These are phyloP conservation scores for Cladosporium sp. DNA, from an alignment of 2,329 filamentous ascomycete species.

Conservation along the genomic window DNA sequence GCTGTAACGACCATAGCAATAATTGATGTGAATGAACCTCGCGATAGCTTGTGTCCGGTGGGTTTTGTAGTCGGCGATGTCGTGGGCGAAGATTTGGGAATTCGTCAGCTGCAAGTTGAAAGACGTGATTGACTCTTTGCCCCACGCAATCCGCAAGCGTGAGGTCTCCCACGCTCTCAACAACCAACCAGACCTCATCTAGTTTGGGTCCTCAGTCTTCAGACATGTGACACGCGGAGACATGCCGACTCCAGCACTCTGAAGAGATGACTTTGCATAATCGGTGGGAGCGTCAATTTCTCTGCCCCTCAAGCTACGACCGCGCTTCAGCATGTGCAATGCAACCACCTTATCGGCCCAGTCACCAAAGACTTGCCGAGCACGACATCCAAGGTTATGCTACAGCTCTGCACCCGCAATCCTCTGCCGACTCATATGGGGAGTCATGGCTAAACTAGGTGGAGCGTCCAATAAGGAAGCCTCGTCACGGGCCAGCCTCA, in stretches of 20 bases:
- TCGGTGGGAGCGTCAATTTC: not conserved
- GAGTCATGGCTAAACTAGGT: not conserved
- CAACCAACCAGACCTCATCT: not conserved
- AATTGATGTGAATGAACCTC: not conserved
- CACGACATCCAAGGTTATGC: conserved; percentile 9
- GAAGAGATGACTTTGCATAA: not conserved
- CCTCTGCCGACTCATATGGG: conserved; percentile 4
- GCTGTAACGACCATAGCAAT: not conserved
- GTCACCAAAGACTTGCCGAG: not conserved
- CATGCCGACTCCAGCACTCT: not conserved
- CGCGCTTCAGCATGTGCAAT: not conserved
- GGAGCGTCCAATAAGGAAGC: not conserved
- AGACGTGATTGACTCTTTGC: conserved; percentile 1
- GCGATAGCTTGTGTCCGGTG: not conserved
- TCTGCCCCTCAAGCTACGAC: not conserved
- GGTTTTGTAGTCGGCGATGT: not conserved
- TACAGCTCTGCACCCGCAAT: not conserved
- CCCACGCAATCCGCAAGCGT: not conserved
- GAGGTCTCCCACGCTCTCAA: not conserved
- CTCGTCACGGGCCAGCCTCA: not conserved
- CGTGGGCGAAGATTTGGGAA: not conserved
- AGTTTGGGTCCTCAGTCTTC: not conserved
- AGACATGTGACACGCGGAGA: not conserved
- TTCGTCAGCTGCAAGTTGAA: conserved; percentile 4
- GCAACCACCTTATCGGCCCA: not conserved